Percentiles rank a stretch among this genome's conserved stretches.
Conservation (phyloP, 257 asterid species). For the Apocynum venetum region DNA sequence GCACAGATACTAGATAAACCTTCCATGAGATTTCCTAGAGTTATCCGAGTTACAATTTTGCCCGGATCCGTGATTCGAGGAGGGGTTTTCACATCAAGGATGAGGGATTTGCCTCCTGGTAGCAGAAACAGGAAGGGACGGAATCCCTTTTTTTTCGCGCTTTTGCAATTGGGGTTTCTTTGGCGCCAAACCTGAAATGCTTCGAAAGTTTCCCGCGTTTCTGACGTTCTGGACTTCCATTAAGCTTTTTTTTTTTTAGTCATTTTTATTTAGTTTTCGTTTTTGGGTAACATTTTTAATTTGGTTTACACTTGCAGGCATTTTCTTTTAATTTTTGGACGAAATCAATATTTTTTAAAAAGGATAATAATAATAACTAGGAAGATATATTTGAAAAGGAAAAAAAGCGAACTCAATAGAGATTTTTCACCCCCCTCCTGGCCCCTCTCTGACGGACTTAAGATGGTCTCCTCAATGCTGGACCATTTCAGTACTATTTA, state of each 20-base stretch:
- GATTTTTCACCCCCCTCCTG: too few species aligned
- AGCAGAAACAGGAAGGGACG: not conserved
- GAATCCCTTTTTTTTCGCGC: not conserved
- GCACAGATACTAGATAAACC: constrained; percentile 71
- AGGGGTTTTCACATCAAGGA: not conserved
- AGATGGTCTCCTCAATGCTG: not conserved
- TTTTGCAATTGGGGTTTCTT: not conserved
- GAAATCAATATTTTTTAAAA: too few species aligned
- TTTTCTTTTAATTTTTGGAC: too few species aligned
- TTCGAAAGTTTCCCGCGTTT: constrained; percentile 20
- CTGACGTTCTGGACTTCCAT: not conserved
- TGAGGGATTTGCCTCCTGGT: not conserved
- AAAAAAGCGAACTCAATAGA: too few species aligned
- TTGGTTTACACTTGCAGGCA: too few species aligned
- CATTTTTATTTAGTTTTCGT: not conserved
- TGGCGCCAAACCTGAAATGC: constrained; percentile 23
- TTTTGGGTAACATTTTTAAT: not conserved
- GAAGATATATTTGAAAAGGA: too few species aligned
- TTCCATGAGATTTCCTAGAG: constrained; percentile 42
- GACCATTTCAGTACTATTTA: not conserved
- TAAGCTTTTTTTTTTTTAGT: not conserved
- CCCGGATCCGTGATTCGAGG: not conserved
- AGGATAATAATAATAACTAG: too few species aligned
- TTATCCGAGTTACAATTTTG: not conserved
- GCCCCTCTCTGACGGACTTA: too few species aligned